Conservation (phyloP, 2,329 filamentous ascomycete genomes). For the Mariannaea sp. region DNA sequence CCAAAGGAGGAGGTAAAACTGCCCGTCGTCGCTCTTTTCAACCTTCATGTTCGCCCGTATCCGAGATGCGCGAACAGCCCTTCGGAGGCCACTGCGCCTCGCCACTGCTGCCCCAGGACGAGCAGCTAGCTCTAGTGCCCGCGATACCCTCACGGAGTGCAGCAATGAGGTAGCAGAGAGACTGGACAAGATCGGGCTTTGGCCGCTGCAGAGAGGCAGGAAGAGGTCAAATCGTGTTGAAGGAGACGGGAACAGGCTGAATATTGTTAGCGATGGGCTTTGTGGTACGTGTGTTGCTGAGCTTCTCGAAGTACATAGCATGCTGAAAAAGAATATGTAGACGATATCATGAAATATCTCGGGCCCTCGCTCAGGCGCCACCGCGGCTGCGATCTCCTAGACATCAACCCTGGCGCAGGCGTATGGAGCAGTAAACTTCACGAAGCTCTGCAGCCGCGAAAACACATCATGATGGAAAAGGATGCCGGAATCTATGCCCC, state of each 20-base stretch:
- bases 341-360: constrained; percentile 73
- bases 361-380: constrained; percentile 70
- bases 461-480: constrained; percentile 83
- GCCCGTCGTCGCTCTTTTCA: neutral
- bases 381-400: constrained; percentile 81
- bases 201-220: constrained; percentile 28
- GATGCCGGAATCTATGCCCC: constrained; percentile 61
- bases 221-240: constrained; percentile 4
- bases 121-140: neutral
- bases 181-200: constrained; percentile 37
- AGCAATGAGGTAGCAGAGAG: constrained; percentile 22
- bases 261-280: constrained; percentile 57
- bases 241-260: constrained; percentile 50
- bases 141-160: constrained; percentile 9
- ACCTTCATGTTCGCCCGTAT: constrained; percentile 30
- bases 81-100: constrained; percentile 20
- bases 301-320: neutral
- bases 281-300: constrained; percentile 47
- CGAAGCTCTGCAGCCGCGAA: constrained; percentile 73
- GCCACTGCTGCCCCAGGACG: constrained; percentile 5
- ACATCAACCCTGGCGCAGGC: constrained; percentile 81
- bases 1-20: neutral
- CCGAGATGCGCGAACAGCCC: constrained; percentile 20
- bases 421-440: constrained; percentile 81
- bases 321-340: constrained; percentile 47